Evolutionary conservation across 2,329 filamentous ascomycete species (phyloP).

Genomic region (Colletotrichum caudatum): DNA sequence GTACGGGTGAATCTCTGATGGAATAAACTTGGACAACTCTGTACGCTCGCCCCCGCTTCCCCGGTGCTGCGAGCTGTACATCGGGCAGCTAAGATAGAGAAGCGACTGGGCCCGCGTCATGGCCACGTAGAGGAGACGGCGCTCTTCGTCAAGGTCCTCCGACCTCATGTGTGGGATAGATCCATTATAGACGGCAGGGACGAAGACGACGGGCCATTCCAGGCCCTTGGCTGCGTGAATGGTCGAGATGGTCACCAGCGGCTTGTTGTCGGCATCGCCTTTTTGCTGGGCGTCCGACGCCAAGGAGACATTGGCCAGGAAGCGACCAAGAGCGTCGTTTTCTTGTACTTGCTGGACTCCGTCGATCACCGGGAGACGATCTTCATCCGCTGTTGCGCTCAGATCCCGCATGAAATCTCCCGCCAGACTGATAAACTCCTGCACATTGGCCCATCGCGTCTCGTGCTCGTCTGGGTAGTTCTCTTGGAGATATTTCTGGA

Average conservation of each 20-base stretch:
- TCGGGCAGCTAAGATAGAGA: conserved; percentile 85
- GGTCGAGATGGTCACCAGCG: conserved; percentile 89
- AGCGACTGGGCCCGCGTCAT: conserved; percentile 94
- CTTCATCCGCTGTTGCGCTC: conserved; percentile 58
- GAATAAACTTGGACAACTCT: conserved; percentile 78
- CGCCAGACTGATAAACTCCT: conserved; percentile 86
- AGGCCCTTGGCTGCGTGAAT: conserved; percentile 97
- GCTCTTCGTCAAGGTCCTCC: conserved; percentile 88
- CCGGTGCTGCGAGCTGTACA: conserved; percentile 71
- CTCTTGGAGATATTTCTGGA: conserved; percentile 79
- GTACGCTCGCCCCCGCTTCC: conserved; percentile 64
- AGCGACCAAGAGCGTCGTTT: conserved; percentile 74
- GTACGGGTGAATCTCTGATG: conserved; percentile 52
- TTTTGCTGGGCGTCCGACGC: conserved; percentile 75
- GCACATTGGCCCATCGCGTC: conserved; percentile 86
- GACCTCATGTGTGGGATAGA: conserved; percentile 90
- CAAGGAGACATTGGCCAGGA: conserved; percentile 91
- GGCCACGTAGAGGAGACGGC: conserved; percentile 90
- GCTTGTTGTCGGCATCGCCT: conserved; percentile 67
- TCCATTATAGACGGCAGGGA: conserved; percentile 89
- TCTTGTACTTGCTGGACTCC: conserved; percentile 77
- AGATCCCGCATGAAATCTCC: conserved; percentile 72
- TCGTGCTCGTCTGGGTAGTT: conserved; percentile 81
- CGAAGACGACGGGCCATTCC: conserved; percentile 96
- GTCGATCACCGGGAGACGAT: conserved; percentile 75